Evolutionary conservation across 2,329 filamentous ascomycete species (phyloP), one percentile per base, ranked within the genome.

Genomic region (Monosporascus sp.): DNA sequence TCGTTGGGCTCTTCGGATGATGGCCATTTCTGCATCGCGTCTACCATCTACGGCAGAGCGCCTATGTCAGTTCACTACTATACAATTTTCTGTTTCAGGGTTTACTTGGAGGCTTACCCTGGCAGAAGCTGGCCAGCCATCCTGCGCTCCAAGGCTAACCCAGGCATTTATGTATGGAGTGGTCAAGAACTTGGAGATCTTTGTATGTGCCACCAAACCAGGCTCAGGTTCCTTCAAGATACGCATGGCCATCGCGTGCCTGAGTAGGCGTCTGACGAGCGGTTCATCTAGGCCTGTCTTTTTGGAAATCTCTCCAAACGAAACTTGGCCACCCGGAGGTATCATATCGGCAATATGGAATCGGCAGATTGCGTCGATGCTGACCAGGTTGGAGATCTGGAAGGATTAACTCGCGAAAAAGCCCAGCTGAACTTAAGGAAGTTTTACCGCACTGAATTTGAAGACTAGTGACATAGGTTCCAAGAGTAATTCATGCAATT

Each of bases 381-480:
- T 55, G 48, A 60, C 47, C 9, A 58, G 3, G 35, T 62, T 62
- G 2, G 56, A 19, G 44, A 49, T 20, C 54, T 58, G 24, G 38
- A 48, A 53, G 41, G 8, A 24, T 37, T 59, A 53, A 60, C 41
- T 50, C 56, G 43, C 7, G 22, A 43, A 7, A 54, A 19, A n/a
- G 3, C 35, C 35, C 26, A 51, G 35, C 46, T 37, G 41, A 52
- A 8, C 16, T 19, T 31, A 16, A 50, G 50, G 26, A 22, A 22
- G 40, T 26, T 11, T 57, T 58, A 62, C 58, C 19, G n/a, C 56
- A 24, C 14, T 27, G 20, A 59, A 59, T 37, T 56, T 60, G 54
- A 44, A 62, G 16, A 37, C 45, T 27, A 60, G 48, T n/a, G 26
- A 27, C 20, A 62, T 82, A 78, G 43, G 77, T 79, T 52, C 86